Percentiles rank a stretch among this genome's conserved stretches.
phyloP scores from a whole-genome alignment of 1,139 yeast species.

The Blastobotrys illinoisensis region DNA sequence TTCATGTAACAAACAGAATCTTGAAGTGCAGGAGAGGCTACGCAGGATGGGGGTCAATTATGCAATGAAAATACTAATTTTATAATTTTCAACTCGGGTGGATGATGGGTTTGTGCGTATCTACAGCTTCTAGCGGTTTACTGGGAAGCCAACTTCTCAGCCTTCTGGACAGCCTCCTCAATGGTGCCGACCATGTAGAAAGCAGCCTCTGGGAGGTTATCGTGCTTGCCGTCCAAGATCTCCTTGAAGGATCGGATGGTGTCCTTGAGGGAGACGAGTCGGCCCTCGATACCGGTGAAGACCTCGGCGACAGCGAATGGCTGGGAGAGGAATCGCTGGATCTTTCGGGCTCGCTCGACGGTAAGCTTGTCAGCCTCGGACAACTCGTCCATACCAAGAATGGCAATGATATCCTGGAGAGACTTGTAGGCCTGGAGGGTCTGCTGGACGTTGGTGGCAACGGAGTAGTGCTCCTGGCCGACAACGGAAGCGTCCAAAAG shows the following conservation, averaged over 20 bases:
- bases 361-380: constrained; percentile 98
- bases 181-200: constrained; percentile 99
- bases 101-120: constrained; percentile 3
- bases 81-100: constrained; percentile 4
- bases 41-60: neutral
- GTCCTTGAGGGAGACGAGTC: constrained; percentile 93
- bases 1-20: no score
- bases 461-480: constrained; percentile 97
- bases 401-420: constrained; percentile 99
- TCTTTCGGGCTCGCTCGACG: constrained; percentile 99
- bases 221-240: constrained; percentile 97
- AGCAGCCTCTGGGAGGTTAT: constrained; percentile 97
- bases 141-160: constrained; percentile 80
- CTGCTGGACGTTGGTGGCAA: constrained; percentile 93
- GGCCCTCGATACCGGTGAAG: constrained; percentile 99
- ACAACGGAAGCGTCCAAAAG: constrained; percentile 94
- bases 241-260: constrained; percentile 93
- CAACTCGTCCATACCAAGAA: constrained; percentile 99
- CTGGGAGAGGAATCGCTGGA: constrained; percentile 99
- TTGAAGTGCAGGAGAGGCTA: no score
- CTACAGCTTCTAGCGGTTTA: constrained; percentile 3
- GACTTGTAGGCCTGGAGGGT: constrained; percentile 99
- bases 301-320: constrained; percentile 99
- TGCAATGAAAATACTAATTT: neutral
- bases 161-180: constrained; percentile 97